A percentile compares a stretch with the other conserved stretches of the same genome.
Evolutionary conservation across 179 eudicot genomes (phyloP).

Genomic region (Beta macrorhiza): DNA sequence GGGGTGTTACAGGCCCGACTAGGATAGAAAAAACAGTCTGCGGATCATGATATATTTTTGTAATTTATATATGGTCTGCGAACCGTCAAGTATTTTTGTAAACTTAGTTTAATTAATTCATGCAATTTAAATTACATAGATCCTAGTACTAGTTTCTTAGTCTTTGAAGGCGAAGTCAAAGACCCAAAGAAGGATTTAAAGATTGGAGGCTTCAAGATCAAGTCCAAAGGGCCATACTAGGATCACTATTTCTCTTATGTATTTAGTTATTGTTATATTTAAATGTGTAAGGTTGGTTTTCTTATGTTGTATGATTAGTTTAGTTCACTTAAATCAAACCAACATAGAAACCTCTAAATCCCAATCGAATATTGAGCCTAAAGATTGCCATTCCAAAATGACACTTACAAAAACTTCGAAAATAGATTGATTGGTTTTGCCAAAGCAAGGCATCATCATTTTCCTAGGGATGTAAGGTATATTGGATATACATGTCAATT

Average conservation of each 20-base stretch:
- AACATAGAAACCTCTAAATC: background rate
- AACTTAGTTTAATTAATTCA: background rate
- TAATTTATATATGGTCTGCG: background rate
- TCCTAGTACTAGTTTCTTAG: background rate
- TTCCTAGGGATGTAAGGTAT: background rate
- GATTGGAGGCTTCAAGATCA: background rate
- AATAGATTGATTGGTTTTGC: background rate
- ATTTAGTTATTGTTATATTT: background rate
- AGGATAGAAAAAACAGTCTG: too few relatives aligned
- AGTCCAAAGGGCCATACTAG: background rate
- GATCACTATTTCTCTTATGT: background rate
- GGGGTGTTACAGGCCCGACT: too few relatives aligned
- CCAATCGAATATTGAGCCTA: background rate
- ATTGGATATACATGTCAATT: background rate
- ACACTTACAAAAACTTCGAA: background rate
- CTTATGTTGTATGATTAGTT: background rate
- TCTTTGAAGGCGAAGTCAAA: background rate
- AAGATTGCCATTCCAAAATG: background rate
- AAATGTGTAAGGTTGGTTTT: background rate
- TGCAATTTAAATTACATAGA: background rate
- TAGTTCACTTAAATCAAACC: background rate
- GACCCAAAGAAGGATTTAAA: background rate
- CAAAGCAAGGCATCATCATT: background rate
- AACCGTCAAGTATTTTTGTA: background rate
- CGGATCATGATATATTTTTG: background rate